Evolutionary conservation across 257 asterid genomes (phyloP), one percentile per base, ranked within the genome.

Genomic region (Gentiana dahurica): DNA sequence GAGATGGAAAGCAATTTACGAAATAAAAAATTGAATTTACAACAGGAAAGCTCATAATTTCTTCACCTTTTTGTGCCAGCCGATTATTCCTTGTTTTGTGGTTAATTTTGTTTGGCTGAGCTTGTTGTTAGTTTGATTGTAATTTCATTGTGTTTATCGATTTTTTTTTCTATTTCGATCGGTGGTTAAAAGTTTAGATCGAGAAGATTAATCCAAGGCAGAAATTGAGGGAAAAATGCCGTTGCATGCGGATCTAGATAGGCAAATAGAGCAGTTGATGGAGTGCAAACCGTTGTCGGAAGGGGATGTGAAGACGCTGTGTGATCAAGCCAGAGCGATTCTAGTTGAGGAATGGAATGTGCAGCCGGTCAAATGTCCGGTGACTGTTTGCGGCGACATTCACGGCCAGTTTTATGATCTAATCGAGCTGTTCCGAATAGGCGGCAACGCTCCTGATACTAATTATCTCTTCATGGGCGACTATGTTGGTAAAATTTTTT

Each of bases 361-460:
- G 63, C 95, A 83, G 77, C 95, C 95, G 63, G 95, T 86, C 63
- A 86, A 81, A 74, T 86, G 95, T 63, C 95, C 94, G 12, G 94
- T 86, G 44, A 86, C 95, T 34, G 94, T 86, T 90, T 24, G 24
- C 24, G 24, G 24, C 24, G 24, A 24, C 24, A 24, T 24, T 24
- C 24, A 24, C 24, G 24, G 95, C 3, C 95, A 86, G 73, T 86
- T 86, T 62, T 86, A 86, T 67, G 95, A 86, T 77, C 79, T 86
- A 54, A 74, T 86, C 66, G 95, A 86, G 84, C 88, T 86, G 47
- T 86, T 86, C 50, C 74, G 88, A 66, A 86, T 83, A 15, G 95
- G 95, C 15, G 95, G 95, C 59, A 81, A 72, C 33, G 68, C 94
- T 56, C 95, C 94, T 6, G 91, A 86, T 54, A 86, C 95, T 35